Base-by-base conservation (phyloP, 345 rosid genomes). In the Lumnitzera littorea region DNA sequence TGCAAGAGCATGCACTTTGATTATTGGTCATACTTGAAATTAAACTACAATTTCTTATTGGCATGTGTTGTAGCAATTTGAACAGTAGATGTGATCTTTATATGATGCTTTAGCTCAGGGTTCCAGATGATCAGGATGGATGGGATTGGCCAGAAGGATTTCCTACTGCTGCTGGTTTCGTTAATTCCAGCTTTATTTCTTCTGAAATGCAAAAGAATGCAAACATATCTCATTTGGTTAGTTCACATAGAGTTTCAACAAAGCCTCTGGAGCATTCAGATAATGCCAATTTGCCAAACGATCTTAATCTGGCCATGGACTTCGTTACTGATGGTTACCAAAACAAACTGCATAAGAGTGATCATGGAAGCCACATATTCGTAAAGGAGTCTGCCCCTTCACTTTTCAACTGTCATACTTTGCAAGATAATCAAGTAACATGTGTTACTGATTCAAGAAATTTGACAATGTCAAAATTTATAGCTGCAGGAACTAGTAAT, bases 81-180 rank as follows among this genome's bases (percentile, higher is more conserved):
- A 82, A 74, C 80, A 57, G 80, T 76, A 82, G 87, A 75, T 82
- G 87, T 82, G 82, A 82, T 71, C 80, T 79, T 82, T 82, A 77
- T 80, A 55, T 82, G 87, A 75, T 82, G 80, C 74, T 82, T 79
- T 82, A 82, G 87, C 76, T 79, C 61, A 79, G 84, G 87, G 73
- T 79, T 76, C 78, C 78, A n/a, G 84, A 77, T 72, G 87, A 82
- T 75, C 78, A 69, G 58, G 70, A 70, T 72, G 84, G 84, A 70
- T 79, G 84, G 87, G 79, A 77, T 70, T 82, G 87, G 87, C 77
- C 80, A 70, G 80, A 79, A 72, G 84, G 77, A 57, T 70, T 77
- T 2, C 60, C 80, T 15, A 70, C 71, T 56, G 54, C 79, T 58
- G 68, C 82, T 55, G 76, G 74, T 77, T 65, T 70, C 74, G 68